Evolutionary conservation across 176 grass and related monocot genomes (phyloP), one percentile per base, ranked within the genome.

Genomic region (Carex cristatella): DNA sequence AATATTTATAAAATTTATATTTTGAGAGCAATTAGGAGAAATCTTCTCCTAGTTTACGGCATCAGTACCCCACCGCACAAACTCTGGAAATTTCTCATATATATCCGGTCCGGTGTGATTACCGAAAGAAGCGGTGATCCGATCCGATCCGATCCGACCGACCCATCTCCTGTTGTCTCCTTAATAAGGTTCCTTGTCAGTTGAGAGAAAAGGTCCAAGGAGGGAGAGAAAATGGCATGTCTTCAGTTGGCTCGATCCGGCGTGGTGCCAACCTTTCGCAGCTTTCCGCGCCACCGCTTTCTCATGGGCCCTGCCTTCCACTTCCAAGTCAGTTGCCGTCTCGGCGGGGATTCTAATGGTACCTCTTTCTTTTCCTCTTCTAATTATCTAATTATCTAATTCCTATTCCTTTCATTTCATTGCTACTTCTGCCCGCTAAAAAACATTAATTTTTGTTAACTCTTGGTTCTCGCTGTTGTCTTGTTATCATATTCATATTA

Each of bases 281-380:
- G 38, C 72, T 62, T 75, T 18, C 72, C 46, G 27, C 40, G 75
- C 48, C 85, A 54, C 35, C 73, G 51, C 60, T 61, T 13, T 44
- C 23, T 14, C 1, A 49, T 55, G 72, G 48, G 19, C 7, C 19
- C 74, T 31, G 10, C 32, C n/a, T 53, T 53, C 74, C 54, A 19
- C 48, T 53, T 53, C 74, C 54, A 19, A 31, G 74, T 86, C 76
- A 79, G 76, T 16, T 86, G 85, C 49, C 61, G 72, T 63, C 74
- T 79, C 62, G 63, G 76, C 62, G 85, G 85, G 11, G 85, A 80
- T 38, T 58, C 33, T 10, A 86, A 57, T 58, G 85, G 85, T 86
- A 86, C 0, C 1, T 61, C 23, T 23, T 23, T 23, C 23, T 74
- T 64, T 46, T 65, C 3, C 28, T 64, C 14, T 30, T 42, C 33